Evolutionary conservation across 2,329 filamentous ascomycete genomes (phyloP).

Genomic region (Ceratocystis papillata): DNA sequence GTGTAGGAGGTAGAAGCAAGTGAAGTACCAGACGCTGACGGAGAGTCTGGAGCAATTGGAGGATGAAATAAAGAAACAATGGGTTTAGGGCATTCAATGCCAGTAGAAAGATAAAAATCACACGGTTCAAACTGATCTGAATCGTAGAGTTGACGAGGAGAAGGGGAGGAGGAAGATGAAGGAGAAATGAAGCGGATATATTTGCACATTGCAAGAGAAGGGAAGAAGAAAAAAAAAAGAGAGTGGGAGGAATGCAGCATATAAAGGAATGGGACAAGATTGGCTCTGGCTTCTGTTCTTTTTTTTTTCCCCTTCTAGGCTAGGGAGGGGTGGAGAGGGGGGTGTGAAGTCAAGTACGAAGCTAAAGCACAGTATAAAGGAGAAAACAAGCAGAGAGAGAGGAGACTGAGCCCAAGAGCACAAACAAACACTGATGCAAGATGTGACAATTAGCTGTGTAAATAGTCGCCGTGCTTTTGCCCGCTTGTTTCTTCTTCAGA

Average conservation of each 20-base stretch:
- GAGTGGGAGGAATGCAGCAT: background rate
- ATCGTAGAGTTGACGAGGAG: background rate
- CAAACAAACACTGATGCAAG: no score
- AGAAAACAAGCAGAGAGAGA: background rate
- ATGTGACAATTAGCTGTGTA: no score
- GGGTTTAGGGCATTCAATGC: background rate
- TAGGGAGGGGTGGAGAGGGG: background rate
- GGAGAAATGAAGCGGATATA: slow-evolving; percentile 4
- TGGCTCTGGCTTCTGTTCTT: background rate
- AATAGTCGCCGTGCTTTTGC: no score
- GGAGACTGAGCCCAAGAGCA: background rate
- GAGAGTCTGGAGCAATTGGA: background rate
- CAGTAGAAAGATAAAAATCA: background rate
- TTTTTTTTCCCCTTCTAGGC: background rate
- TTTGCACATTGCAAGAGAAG: slow-evolving; percentile 12
- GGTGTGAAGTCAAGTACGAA: background rate
- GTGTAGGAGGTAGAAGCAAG: background rate
- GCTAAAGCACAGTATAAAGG: background rate
- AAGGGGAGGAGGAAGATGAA: slow-evolving; percentile 4
- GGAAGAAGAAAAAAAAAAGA: slow-evolving; percentile 12
- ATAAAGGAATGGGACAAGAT: slow-evolving; percentile 11
- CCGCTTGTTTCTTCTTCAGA: no score
- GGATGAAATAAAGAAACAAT: background rate
- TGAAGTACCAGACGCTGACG: background rate
- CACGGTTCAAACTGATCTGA: slow-evolving; percentile 5